Base-by-base conservation (phyloP, 2,329 filamentous ascomycete genomes). In the Botryotinia convoluta region DNA sequence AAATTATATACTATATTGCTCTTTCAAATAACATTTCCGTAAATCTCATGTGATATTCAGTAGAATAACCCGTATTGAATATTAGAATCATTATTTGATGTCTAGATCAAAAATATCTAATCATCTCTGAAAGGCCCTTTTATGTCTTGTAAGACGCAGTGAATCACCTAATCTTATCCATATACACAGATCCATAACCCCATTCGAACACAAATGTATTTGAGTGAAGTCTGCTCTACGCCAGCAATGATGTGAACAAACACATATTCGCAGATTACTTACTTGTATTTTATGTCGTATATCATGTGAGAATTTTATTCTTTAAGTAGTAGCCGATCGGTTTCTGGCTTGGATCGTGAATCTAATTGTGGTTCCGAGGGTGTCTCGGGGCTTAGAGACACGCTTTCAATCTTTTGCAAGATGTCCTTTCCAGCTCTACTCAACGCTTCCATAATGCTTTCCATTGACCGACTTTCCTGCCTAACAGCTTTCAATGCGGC, bases 391-490 rank as follows among this genome's bases (percentile, higher is more conserved):
- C 59, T 69, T 22, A 64, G 32, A 35, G 72, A 62, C 8, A 70
- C 67, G 64, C 48, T 61, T 59, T 71, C 67, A 48, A 70, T 35
- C 44, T 60, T 69, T 63, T 70, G 65, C 57, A 73, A 16, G 32
- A 73, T 73, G 6, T 45, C 37, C 59, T 70, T 73, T 64, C 67
- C 75, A 20, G 77, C 76, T 72, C 72, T 74, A 48, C 78, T 76
- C 51, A 80, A 71, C 18, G 74, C 73, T 68, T 78, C 75, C 26
- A 79, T 59, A 29, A 79, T 75, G 39, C 74, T 73, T 74, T 78
- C 76, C 75, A 79, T 80, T 45, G 75, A 77, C 18, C 74, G 75
- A 65, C 76, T 78, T 14, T 80, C 77, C n/a, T 79, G 75, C 63
- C 74, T 65, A 6, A 81, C 75, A 14, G 74, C 74, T 37, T 75